Percentiles rank a stretch among this genome's conserved stretches.
phyloP scores from a whole-genome alignment of 352 stramenopile genomes.

The Pythium utonaiense region DNA sequence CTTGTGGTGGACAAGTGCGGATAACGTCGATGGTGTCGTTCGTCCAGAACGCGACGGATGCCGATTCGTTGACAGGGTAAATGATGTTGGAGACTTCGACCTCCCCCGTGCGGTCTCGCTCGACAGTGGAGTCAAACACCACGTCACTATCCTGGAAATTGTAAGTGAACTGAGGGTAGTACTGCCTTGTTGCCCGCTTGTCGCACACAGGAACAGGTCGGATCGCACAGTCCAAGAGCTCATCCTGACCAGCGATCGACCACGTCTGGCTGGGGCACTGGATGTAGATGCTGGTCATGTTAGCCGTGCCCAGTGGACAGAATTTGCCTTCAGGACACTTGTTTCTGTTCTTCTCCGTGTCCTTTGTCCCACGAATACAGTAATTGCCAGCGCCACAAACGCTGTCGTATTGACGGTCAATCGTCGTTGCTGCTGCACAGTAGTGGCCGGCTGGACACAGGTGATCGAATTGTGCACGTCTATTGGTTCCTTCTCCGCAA shows the following conservation, averaged over 20 bases:
- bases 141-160: slow-evolving; percentile 46
- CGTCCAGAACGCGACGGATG: slow-evolving; percentile 76
- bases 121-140: slow-evolving; percentile 69
- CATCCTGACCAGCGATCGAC: slow-evolving; percentile 67
- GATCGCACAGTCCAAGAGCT: slow-evolving; percentile 88
- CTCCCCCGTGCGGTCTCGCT: slow-evolving; percentile 74
- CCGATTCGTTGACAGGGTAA: slow-evolving; percentile 90
- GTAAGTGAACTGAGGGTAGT: slow-evolving; percentile 80
- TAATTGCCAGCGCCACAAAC: slow-evolving; percentile 86
- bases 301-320: slow-evolving; percentile 89
- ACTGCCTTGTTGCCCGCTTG: slow-evolving; percentile 80
- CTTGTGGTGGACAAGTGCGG: slow-evolving; percentile 70
- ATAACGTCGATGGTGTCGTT: slow-evolving; percentile 96
- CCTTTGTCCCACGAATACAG: slow-evolving; percentile 87
- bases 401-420: slow-evolving; percentile 81
- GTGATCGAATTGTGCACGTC: slow-evolving; percentile 89
- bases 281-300: slow-evolving; percentile 73
- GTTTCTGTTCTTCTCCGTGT: slow-evolving; percentile 86
- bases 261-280: slow-evolving; percentile 92
- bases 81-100: slow-evolving; percentile 89
- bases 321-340: slow-evolving; percentile 93
- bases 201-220: slow-evolving; percentile 91
- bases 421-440: slow-evolving; percentile 81
- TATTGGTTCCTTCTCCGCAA: slow-evolving; percentile 92
- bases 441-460: slow-evolving; percentile 91